Conservation (phyloP, 2,329 filamentous ascomycete species). For the Fusarium tupiense region DNA sequence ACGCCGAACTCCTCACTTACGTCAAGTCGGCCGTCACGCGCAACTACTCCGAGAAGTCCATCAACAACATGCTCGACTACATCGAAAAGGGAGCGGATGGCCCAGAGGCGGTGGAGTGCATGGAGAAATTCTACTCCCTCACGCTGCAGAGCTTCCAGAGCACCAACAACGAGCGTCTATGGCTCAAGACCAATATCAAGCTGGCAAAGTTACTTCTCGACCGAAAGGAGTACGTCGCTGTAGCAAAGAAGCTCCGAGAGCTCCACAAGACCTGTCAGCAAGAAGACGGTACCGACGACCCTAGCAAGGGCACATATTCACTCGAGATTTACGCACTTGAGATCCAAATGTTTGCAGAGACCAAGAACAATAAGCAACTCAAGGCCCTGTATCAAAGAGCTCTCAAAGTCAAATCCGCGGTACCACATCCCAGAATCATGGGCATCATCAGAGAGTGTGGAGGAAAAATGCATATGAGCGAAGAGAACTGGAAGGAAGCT, state of each 20-base stretch:
- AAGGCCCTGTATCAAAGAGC: constrained; percentile 93
- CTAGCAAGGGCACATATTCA: constrained; percentile 95
- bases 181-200: constrained; percentile 99
- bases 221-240: constrained; percentile 83
- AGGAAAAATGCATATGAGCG: constrained; percentile 99
- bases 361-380: constrained; percentile 95
- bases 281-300: constrained; percentile 87
- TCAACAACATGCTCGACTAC: constrained; percentile 99
- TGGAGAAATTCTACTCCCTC: constrained; percentile 94
- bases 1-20: constrained; percentile 93
- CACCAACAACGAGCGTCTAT: constrained; percentile 96
- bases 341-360: constrained; percentile 98
- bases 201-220: constrained; percentile 91
- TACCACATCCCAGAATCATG: constrained; percentile 99
- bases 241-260: constrained; percentile 86
- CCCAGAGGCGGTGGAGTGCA: constrained; percentile 75
- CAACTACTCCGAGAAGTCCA: constrained; percentile 99
- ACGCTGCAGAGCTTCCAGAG: constrained; percentile 95
- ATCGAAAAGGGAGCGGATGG: constrained; percentile 89
- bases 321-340: constrained; percentile 96
- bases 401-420: constrained; percentile 91
- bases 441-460: constrained; percentile 98
- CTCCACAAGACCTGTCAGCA: constrained; percentile 89
- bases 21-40: constrained; percentile 96
- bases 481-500: constrained; percentile 98